Percentiles rank a stretch among this genome's conserved stretches.
phyloP scores from a whole-genome alignment of 2,329 filamentous ascomycete genomes.

The Colletotrichum sp. region DNA sequence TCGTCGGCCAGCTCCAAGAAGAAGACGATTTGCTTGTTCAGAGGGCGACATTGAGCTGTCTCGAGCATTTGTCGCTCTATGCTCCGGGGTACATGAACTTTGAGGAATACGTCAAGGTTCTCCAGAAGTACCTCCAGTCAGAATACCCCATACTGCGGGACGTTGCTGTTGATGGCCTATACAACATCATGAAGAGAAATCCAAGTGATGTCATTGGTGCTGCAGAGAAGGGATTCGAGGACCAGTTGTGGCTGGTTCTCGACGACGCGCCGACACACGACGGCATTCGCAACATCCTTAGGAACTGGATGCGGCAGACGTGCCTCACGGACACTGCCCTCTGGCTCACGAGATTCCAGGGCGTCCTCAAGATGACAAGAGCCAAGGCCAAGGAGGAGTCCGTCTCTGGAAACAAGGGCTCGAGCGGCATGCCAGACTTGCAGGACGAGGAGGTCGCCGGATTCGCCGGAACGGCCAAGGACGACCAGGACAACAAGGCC shows the following conservation, averaged over 20 bases:
- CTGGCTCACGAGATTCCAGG: conserved; percentile 92
- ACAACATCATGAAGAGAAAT: conserved; percentile 94
- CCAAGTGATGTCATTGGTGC: conserved; percentile 81
- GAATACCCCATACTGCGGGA: conserved; percentile 73
- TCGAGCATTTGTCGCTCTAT: conserved; percentile 92
- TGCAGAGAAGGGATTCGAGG: conserved; percentile 81
- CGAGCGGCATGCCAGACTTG: conserved; percentile 71
- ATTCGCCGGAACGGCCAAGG: conserved; percentile 69
- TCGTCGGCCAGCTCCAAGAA: conserved; percentile 82
- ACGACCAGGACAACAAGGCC: conserved; percentile 53
- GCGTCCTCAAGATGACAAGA: conserved; percentile 86
- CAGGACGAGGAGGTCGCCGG: conserved; percentile 97
- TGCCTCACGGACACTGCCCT: conserved; percentile 76
- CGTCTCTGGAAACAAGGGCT: conserved; percentile 44
- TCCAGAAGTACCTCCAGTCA: conserved; percentile 80
- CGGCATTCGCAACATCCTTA: conserved; percentile 84
- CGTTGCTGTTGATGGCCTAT: conserved; percentile 84
- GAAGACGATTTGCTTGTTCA: conserved; percentile 69
- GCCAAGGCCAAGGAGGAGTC: conserved; percentile 64
- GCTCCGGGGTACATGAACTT: conserved; percentile 89
- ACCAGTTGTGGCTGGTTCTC: conserved; percentile 89
- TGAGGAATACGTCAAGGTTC: conserved; percentile 77
- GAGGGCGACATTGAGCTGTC: conserved; percentile 78
- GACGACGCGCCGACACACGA: conserved; percentile 79
- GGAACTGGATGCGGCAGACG: conserved; percentile 93